Evolutionary conservation across 345 rosid genomes (phyloP), one percentile per base, ranked within the genome.

Genomic region (Mallotus nudiflorus): DNA sequence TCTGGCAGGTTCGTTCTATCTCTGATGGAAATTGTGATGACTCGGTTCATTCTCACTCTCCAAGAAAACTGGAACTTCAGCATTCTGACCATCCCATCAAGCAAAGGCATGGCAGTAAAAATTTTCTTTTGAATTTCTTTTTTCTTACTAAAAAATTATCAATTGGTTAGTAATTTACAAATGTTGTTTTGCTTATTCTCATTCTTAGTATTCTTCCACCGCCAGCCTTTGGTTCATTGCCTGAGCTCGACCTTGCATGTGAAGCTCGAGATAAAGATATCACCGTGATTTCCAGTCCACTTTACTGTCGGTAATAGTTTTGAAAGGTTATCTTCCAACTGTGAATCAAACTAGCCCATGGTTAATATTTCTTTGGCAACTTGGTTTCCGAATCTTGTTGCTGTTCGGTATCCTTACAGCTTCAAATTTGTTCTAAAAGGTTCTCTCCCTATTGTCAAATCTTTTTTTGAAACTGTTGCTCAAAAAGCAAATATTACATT

Each of bases 191-290:
- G 11, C 49, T 66, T 46, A 62, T 56, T 53, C 52, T 52, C 18
- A 63, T 70, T 22, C 59, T 44, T 84, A 86, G 86, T 63, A 66
- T 64, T 55, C 83, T 83, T 75, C 87, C 88, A 54, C 81, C 82
- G 11, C 81, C 91, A 45, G 82, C 87, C 76, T 85, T 83, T 63
- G 85, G 87, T 68, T 72, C 80, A 49, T 74, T 80, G 45, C 53
- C 83, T 62, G 81, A 82, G 67, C 51, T 68, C 22, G 81, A 74
- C 75, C 65, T 68, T 57, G 33, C 35, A 28, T 35, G 67, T 73
- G 85, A 74, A 62, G 75, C 50, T 66, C 77, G 75, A 71, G 74
- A 75, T 69, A 60, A 28, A 28, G 80, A 82, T 73, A 20, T 52
- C 59, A 3, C 74, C 28, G 8, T 40, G 58, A 57, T 67, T 59